Evolutionary conservation across 2,329 filamentous ascomycete genomes (phyloP).

Genomic region (Sporothrix pallida): DNA sequence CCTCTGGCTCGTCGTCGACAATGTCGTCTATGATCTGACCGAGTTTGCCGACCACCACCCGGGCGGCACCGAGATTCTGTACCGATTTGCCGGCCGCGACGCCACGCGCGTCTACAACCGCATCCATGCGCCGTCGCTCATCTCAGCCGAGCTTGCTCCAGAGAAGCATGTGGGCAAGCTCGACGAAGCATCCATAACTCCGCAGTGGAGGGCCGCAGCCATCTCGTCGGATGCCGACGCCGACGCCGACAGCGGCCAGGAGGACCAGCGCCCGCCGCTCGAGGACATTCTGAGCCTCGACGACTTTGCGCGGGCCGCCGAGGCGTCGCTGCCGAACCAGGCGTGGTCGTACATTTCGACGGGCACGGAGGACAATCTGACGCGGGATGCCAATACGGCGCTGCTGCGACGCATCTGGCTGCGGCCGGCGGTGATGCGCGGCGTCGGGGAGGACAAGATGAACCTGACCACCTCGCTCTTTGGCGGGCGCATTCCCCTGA

Average conservation of each 20-base stretch:
- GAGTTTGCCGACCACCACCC: constrained; percentile 60
- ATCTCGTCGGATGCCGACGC: constrained; percentile 31
- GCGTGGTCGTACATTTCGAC: constrained; percentile 63
- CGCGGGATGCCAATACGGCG: constrained; percentile 55
- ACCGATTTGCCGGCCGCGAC: constrained; percentile 58
- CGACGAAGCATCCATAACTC: constrained; percentile 48
- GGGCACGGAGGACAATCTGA: constrained; percentile 59
- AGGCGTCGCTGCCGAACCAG: constrained; percentile 52
- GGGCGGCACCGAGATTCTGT: constrained; percentile 52
- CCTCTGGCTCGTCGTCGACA: constrained; percentile 72
- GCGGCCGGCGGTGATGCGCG: constrained; percentile 56
- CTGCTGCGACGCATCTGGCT: constrained; percentile 58
- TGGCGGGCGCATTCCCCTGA: constrained; percentile 45
- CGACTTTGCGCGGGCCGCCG: constrained; percentile 57
- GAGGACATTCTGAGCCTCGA: constrained; percentile 43
- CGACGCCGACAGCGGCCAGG: constrained; percentile 6
- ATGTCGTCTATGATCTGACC: constrained; percentile 72
- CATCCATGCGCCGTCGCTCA: constrained; percentile 54
- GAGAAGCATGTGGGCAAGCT: constrained; percentile 57
- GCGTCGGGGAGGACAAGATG: constrained; percentile 50
- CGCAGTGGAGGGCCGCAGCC: constrained; percentile 34
- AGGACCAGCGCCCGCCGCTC: constrained; percentile 33
- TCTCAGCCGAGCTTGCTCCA: constrained; percentile 50
- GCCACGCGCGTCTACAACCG: constrained; percentile 59
- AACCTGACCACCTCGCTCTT: constrained; percentile 51